Evolutionary conservation across 345 rosid species (phyloP).

Genomic region (Acer negundo): DNA sequence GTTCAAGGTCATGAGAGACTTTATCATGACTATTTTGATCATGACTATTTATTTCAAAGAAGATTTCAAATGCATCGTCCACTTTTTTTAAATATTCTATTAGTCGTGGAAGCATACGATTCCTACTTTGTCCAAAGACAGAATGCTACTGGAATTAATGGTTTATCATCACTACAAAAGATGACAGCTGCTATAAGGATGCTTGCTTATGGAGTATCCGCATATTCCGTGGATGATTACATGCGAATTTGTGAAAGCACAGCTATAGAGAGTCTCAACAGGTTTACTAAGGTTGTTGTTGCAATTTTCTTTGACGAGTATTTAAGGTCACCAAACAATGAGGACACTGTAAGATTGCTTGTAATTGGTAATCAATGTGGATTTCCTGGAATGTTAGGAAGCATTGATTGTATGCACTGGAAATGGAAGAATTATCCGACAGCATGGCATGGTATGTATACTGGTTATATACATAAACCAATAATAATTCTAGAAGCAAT

Average conservation of each 20-base stretch:
- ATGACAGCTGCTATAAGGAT: too few relatives aligned
- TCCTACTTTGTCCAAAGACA: background rate
- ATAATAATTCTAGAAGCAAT: too few relatives aligned
- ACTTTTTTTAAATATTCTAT: background rate
- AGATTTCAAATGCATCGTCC: too few relatives aligned
- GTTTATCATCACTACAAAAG: too few relatives aligned
- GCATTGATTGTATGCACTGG: too few relatives aligned
- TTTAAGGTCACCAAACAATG: background rate
- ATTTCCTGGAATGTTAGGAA: background rate
- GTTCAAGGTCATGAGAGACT: too few relatives aligned
- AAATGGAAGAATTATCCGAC: too few relatives aligned
- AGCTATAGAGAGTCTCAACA: background rate
- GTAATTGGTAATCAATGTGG: background rate
- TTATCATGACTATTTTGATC: too few relatives aligned
- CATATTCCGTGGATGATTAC: background rate
- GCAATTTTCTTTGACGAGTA: background rate
- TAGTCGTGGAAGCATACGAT: background rate
- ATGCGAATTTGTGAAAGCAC: background rate
- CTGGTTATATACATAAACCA: too few relatives aligned
- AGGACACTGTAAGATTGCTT: background rate
- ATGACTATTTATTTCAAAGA: too few relatives aligned
- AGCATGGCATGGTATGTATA: too few relatives aligned
- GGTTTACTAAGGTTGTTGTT: background rate
- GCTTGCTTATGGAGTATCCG: background rate
- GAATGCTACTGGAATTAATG: background rate